phyloP scores from a whole-genome alignment of 352 stramenopile species.

The Phytophthora ramorum region DNA sequence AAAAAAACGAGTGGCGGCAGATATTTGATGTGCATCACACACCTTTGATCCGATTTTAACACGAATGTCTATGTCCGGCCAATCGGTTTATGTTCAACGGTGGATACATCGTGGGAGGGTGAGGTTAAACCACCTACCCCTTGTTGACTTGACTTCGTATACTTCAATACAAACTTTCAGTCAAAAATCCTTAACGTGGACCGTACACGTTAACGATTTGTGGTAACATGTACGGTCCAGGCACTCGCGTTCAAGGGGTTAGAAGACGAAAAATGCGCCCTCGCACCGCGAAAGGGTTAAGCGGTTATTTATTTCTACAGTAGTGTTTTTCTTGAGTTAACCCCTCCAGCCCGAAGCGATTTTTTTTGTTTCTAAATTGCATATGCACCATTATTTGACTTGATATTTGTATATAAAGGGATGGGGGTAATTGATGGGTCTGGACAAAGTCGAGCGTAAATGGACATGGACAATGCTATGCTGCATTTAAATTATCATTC shows the following conservation, averaged over 20 bases:
- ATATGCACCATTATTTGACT: background rate
- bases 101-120: background rate
- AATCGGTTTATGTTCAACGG: background rate
- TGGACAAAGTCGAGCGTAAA: background rate
- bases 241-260: too few species aligned
- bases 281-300: too few species aligned
- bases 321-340: too few species aligned
- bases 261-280: too few species aligned
- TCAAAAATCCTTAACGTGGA: conserved; percentile 22
- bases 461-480: background rate
- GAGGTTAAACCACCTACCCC: conserved; percentile 1
- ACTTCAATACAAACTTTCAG: conserved; percentile 7
- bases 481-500: background rate
- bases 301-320: too few species aligned
- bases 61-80: background rate
- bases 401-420: background rate
- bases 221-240: too few species aligned
- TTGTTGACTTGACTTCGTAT: conserved; percentile 22
- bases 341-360: background rate
- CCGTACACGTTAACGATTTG: conserved; percentile 17
- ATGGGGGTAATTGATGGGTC: background rate
- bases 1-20: conserved; percentile 10
- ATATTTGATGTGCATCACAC: conserved; percentile 6
- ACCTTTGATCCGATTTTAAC: background rate
- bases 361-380: background rate